Conservation (phyloP, 192 early-diverging fungal genomes). For the Entomortierella lignicola region DNA sequence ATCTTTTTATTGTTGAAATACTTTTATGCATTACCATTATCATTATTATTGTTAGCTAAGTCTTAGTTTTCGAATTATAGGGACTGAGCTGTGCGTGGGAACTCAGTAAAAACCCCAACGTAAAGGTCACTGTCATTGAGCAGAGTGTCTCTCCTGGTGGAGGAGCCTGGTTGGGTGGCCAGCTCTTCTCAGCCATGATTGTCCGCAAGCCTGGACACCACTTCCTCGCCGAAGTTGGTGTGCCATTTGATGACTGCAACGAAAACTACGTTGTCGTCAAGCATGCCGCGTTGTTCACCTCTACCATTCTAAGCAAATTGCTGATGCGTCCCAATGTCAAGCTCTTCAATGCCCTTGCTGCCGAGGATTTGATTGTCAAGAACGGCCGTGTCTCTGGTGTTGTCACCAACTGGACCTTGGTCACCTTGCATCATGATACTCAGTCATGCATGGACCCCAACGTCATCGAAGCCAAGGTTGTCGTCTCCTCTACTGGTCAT, state of each 20-base stretch:
- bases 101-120: slow-evolving; percentile 69
- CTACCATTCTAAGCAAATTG: slow-evolving; percentile 75
- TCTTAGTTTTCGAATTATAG: slow-evolving; percentile 3
- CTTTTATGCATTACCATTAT: background rate
- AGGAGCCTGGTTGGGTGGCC: slow-evolving; percentile 80
- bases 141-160: slow-evolving; percentile 76
- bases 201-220: slow-evolving; percentile 77
- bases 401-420: slow-evolving; percentile 82
- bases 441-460: slow-evolving; percentile 82
- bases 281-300: slow-evolving; percentile 80
- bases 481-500: slow-evolving; percentile 75
- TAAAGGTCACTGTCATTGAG: slow-evolving; percentile 80
- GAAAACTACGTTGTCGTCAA: slow-evolving; percentile 79
- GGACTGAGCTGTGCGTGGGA: slow-evolving; percentile 77
- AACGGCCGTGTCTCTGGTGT: slow-evolving; percentile 69
- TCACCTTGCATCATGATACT: slow-evolving; percentile 67
- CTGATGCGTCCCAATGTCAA: slow-evolving; percentile 72
- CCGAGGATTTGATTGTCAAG: slow-evolving; percentile 77
- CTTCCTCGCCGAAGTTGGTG: slow-evolving; percentile 71
- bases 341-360: slow-evolving; percentile 81
- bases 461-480: slow-evolving; percentile 71
- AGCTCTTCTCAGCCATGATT: slow-evolving; percentile 78
- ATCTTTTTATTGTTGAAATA: background rate
- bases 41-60: background rate
- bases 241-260: slow-evolving; percentile 76